Conservation (phyloP, 192 early-diverging fungal species). For the Backusella tuberculispora region DNA sequence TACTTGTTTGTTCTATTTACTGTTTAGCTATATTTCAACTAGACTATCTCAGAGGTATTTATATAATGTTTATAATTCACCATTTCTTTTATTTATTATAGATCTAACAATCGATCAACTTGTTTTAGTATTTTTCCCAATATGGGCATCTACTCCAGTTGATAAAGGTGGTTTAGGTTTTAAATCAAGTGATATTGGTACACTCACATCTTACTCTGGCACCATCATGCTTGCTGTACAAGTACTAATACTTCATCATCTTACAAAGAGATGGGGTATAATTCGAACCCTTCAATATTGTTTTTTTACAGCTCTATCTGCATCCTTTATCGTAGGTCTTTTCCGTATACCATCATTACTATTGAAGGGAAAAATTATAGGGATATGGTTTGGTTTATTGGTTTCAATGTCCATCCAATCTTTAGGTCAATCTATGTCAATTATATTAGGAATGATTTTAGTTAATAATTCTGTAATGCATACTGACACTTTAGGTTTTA, state of each 20-base stretch:
- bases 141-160: conserved; percentile 29
- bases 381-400: conserved; percentile 37
- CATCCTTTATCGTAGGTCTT: conserved; percentile 25
- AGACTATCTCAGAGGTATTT: conserved; percentile 32
- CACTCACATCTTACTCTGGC: conserved; percentile 46
- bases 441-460: conserved; percentile 49
- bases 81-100: neutral
- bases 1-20: conserved; percentile 21
- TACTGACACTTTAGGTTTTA: conserved; percentile 46
- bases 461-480: conserved; percentile 52
- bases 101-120: neutral
- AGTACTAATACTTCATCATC: conserved; percentile 47
- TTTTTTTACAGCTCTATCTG: conserved; percentile 7
- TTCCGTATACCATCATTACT: conserved; percentile 9
- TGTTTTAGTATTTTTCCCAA: conserved; percentile 29
- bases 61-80: neutral
- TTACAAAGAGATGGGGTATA: conserved; percentile 49
- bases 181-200: conserved; percentile 50
- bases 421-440: conserved; percentile 34
- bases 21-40: conserved; percentile 19
- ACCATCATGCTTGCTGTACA: conserved; percentile 52
- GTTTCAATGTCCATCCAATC: conserved; percentile 24
- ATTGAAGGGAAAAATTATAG: neutral
- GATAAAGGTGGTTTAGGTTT: conserved; percentile 57
- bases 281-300: conserved; percentile 44